Evolutionary conservation across 2,329 filamentous ascomycete species (phyloP), one percentile per base, ranked within the genome.

Genomic region (Aspergillus sp.): DNA sequence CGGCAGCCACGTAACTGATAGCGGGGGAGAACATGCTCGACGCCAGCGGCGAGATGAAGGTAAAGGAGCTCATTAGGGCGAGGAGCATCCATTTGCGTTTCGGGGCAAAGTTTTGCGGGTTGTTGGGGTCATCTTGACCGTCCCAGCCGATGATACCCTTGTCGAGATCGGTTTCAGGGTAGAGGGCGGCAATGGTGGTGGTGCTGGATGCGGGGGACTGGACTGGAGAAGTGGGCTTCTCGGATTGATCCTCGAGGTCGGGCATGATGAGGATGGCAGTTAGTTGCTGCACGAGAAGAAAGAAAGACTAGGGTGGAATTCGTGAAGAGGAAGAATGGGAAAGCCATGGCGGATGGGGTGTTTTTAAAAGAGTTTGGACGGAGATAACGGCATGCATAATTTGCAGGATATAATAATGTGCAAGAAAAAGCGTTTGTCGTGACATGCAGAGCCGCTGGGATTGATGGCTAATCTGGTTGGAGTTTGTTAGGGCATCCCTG

Each of bases 101-200:
- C 0, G 55, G 1, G 3, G 65, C 9, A 52, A 74, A 87, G 71
- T 88, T 88, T 65, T 86, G 78, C 2, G 86, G 86, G 73, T 85
- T 84, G 2, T 76, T 74, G 0, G 84, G 84, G 68, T 88, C 86
- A 57, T 83, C 79, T 67, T 85, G 82, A 39, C 78, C 72, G 3
- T 88, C 85, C 86, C 86, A 88, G 38, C 85, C 86, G 17, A 88
- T 82, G 60, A 87, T 69, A n/a, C 81, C 82, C 1, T 73, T 75
- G 56, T 78, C 78, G 19, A 88, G 80, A 64, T 87, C 79, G 17
- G 79, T 81, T 28, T 81, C 64, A 0, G 84, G 85, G n/a, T 74
- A 60, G 7, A 58, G 17, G 21, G 21, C n/a, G 6, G 21, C 38
- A n/a, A 45, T 15, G 23, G 45, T 25, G 23, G 45, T 49, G 45